A percentile compares a stretch with the other conserved stretches of the same genome.
Conservation (phyloP, 2,329 filamentous ascomycete genomes). For the Pseudocercospora crystallina region DNA sequence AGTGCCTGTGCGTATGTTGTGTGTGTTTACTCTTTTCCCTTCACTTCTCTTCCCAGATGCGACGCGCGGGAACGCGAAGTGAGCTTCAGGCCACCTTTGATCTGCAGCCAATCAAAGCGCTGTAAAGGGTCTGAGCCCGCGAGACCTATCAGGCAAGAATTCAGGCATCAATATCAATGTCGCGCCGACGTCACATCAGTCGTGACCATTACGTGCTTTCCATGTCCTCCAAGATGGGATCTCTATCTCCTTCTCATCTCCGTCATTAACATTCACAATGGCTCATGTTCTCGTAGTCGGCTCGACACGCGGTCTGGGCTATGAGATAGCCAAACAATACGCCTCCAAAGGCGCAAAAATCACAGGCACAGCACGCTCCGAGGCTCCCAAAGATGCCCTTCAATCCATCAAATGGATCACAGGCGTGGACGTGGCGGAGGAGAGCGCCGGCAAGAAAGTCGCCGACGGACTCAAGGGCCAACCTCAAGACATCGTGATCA, state of each 20-base stretch:
- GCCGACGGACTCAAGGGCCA: slow-evolving; percentile 25
- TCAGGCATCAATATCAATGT: too few species aligned
- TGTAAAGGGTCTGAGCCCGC: too few species aligned
- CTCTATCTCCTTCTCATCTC: background rate
- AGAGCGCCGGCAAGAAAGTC: slow-evolving; percentile 24
- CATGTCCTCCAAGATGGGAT: too few species aligned
- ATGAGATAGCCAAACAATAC: slow-evolving; percentile 61
- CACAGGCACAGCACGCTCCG: slow-evolving; percentile 60
- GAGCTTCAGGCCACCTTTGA: too few species aligned
- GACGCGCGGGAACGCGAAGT: too few species aligned
- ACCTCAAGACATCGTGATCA: slow-evolving; percentile 52
- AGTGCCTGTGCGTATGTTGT: too few species aligned
- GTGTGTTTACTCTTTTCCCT: too few species aligned
- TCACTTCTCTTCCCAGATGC: too few species aligned
- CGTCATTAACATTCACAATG: slow-evolving; percentile 2
- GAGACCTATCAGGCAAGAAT: too few species aligned
- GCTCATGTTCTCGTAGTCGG: slow-evolving; percentile 62
- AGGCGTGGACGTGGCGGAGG: slow-evolving; percentile 22
- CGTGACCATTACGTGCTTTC: too few species aligned
- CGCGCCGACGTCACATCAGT: too few species aligned
- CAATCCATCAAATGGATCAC: slow-evolving; percentile 38
- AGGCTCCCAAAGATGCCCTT: slow-evolving; percentile 47
- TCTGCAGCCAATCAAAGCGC: too few species aligned
- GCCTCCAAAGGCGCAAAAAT: slow-evolving; percentile 53
- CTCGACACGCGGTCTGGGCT: slow-evolving; percentile 67